Evolutionary conservation across 371 early-diverging fungal species (phyloP), one percentile per base, ranked within the genome.

Genomic region (Basidiobolus meristosporus): DNA sequence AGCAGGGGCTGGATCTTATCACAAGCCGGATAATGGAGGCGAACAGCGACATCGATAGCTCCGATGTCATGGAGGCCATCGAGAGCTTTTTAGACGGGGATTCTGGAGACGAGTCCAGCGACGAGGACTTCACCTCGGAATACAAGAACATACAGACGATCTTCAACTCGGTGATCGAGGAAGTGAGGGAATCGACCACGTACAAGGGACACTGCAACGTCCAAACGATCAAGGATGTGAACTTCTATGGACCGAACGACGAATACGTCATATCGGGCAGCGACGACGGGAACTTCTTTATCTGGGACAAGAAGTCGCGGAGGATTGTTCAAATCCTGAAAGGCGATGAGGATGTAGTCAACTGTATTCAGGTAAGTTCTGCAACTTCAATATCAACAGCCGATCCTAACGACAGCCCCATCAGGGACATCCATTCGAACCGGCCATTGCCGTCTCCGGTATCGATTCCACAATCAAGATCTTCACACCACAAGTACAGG

Each of bases 221-320:
- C 22, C 53, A 73, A 55, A 81, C 81, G 0, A 54, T 78, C 33
- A 89, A 89, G 52, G 87, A 85, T 39, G 79, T 77, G 17, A 76
- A 71, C 43, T 83, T 82, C 52, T 70, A 68, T 47, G 81, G 82
- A 0, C 57, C 59, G 0, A 50, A 68, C 29, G 75, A 72, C 41
- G 68, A 68, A 40, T 83, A 74, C 40, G 54, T 88, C 21, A 65
- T 76, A 28, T 77, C 78, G 1, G 88, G 88, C 0, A 75, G 76
- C 1, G 88, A 88, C 44, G 83, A 79, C 45, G 82, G 86, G 1
- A 58, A 63, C 18, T 43, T 75, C 5, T 81, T 73, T 47, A 53
- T 85, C 38, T 88, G 85, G 85, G 69, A 77, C 46, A 74, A 74
- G 47, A 45, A 51, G 34, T 65, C 74, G 1, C 57, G 62, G 41